phyloP scores from a whole-genome alignment of 306 rosid species.

The Rubus parviflorus region DNA sequence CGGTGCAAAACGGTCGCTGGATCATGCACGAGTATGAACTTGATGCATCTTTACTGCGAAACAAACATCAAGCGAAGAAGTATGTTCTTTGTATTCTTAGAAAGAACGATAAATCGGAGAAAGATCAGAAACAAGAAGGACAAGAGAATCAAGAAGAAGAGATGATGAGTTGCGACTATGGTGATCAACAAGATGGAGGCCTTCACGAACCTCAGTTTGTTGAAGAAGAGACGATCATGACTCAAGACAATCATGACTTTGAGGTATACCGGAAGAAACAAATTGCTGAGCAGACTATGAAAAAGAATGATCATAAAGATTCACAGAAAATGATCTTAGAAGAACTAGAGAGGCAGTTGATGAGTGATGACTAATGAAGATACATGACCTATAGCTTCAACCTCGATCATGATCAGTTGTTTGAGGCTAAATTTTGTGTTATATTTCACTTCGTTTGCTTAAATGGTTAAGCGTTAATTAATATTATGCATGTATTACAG shows the following conservation, averaged over 20 bases:
- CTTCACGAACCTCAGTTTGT: background rate
- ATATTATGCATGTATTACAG: too few relatives aligned
- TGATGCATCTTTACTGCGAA: background rate
- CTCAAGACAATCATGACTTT: background rate
- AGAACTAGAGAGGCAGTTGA: background rate
- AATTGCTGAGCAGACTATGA: background rate
- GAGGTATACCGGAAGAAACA: too few relatives aligned
- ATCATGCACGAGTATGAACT: conserved; percentile 3
- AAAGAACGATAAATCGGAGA: background rate
- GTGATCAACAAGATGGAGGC: background rate
- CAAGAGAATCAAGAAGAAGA: background rate
- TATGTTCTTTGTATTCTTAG: conserved; percentile 1
- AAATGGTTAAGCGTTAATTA: too few relatives aligned
- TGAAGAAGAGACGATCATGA: background rate
- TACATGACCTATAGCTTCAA: too few relatives aligned
- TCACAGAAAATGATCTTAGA: too few relatives aligned
- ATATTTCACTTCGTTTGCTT: too few relatives aligned
- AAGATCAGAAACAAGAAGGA: background rate
- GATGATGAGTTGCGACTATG: background rate
- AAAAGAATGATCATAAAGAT: background rate
- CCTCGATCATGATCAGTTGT: too few relatives aligned
- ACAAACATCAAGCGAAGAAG: background rate
- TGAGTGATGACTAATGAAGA: background rate
- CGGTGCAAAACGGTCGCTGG: background rate
- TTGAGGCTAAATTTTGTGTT: too few relatives aligned